Conservation (phyloP, 2,329 filamentous ascomycete genomes). For the Ophiocordyceps robertsii region DNA sequence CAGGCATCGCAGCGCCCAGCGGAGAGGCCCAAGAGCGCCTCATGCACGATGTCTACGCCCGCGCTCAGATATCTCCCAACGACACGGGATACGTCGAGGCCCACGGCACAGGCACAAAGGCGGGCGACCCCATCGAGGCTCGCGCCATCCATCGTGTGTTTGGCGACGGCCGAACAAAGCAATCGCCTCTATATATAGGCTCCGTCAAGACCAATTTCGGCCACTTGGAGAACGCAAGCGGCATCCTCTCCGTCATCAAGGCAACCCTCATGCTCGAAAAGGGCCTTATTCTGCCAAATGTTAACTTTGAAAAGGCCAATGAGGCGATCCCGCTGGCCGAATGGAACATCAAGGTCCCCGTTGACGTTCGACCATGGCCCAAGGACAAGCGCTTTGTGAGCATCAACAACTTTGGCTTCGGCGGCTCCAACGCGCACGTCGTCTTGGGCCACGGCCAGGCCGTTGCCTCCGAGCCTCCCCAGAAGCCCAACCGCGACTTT, state of each 20-base stretch:
- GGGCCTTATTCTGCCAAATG: constrained; percentile 34
- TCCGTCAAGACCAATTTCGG: constrained; percentile 38
- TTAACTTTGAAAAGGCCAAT: constrained; percentile 35
- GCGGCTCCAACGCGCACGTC: constrained; percentile 29
- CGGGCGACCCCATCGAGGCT: constrained; percentile 43
- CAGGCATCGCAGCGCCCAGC: constrained; percentile 42
- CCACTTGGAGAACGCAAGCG: constrained; percentile 36
- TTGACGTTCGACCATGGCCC: constrained; percentile 32
- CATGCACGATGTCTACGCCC: constrained; percentile 22
- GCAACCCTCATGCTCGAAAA: constrained; percentile 35
- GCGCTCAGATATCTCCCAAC: constrained; percentile 11
- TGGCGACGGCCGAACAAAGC: constrained; percentile 20
- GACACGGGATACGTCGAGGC: constrained; percentile 28
- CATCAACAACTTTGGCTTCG: constrained; percentile 35
- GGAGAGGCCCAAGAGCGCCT: constrained; percentile 29
- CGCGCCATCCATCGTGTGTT: constrained; percentile 31
- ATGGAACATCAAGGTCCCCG: constrained; percentile 34
- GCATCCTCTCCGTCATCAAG: constrained; percentile 37
- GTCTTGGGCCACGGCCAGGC: constrained; percentile 16
- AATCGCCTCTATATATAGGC: constrained; percentile 29
- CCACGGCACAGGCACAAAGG: constrained; percentile 43
- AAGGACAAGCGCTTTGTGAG: constrained; percentile 34
- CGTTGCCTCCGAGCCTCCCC: background rate
- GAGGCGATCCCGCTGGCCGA: constrained; percentile 32
- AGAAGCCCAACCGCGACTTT: background rate